Base-by-base conservation (phyloP, 2,329 filamentous ascomycete species). In the Aspergillus latus region DNA sequence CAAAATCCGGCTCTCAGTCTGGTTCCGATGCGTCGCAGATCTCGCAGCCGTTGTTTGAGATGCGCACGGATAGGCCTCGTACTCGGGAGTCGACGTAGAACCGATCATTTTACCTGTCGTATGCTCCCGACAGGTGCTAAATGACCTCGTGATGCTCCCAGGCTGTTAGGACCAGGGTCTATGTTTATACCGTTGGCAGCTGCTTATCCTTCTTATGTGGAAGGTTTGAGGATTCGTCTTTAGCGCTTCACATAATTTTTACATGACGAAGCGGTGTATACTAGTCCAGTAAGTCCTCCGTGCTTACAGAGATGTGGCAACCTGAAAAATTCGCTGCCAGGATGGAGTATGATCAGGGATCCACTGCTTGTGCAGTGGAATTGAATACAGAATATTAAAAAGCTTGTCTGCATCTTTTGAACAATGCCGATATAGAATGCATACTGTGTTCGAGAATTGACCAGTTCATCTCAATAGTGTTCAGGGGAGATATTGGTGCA, bases 21-120 rank as follows among this genome's bases (percentile, higher is more conserved):
- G 47, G 26, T 36, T 30, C 50, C 50, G 43, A 52, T 52, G 32
- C 26, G 49, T 37, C 45, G 54, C 54, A 57, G 54, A 57, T 57
- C 54, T 7, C 43, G 44, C 28, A 45, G 28, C 49, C 49, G 48
- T 43, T 39, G 54, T 57, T 57, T 52, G 43, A 57, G 37, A 39
- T 39, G n/a, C 10, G 11, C 10, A 37, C 8, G 34, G 34, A 37
- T 37, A 37, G 34, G n/a, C 5, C 34, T 5, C 10, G 11, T 37
- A 37, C 34, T 37, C 34, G 10, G 11, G 34, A 21, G 21, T 37
- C 34, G 34, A 37, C 13, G 34, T 36, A 36, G 34, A 36, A 10
- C 9, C 9, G 34, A 11, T 7, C 13, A 11, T 10, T 11, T 13
- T 37, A 13, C 10, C n/a, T 37, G 34, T 5, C n/a, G 10, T 11